phyloP scores from a whole-genome alignment of 2,329 filamentous ascomycete species.

The Pseudogymnoascus sp. region DNA sequence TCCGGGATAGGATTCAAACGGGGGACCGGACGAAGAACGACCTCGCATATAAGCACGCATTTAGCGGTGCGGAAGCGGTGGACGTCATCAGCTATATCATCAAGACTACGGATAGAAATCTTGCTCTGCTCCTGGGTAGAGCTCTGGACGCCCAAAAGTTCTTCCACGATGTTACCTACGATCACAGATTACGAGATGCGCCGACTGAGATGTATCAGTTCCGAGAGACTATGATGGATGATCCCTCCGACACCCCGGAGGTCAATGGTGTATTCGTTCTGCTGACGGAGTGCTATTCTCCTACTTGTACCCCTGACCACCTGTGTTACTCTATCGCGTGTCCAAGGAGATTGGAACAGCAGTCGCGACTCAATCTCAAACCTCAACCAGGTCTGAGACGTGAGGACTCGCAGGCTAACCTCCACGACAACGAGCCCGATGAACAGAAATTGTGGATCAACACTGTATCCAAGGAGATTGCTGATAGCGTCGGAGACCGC shows the following conservation, averaged over 20 bases:
- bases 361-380: slow-evolving; percentile 88
- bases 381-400: slow-evolving; percentile 72
- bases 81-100: slow-evolving; percentile 96
- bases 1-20: slow-evolving; percentile 79
- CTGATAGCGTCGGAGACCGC: slow-evolving; percentile 78
- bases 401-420: slow-evolving; percentile 61
- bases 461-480: slow-evolving; percentile 90
- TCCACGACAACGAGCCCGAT: slow-evolving; percentile 84
- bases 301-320: slow-evolving; percentile 90
- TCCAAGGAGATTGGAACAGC: slow-evolving; percentile 86
- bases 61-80: slow-evolving; percentile 91
- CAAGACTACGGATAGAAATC: slow-evolving; percentile 89
- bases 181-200: slow-evolving; percentile 92
- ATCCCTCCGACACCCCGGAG: slow-evolving; percentile 60
- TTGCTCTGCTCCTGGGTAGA: slow-evolving; percentile 83
- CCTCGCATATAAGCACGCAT: slow-evolving; percentile 92
- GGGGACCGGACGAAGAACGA: slow-evolving; percentile 94
- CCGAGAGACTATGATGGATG: slow-evolving; percentile 83
- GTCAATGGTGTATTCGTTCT: slow-evolving; percentile 97
- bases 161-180: slow-evolving; percentile 98
- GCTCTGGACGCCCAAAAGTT: slow-evolving; percentile 96
- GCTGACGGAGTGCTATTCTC: slow-evolving; percentile 94
- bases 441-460: slow-evolving; percentile 99
- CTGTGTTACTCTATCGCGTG: slow-evolving; percentile 98
- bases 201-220: slow-evolving; percentile 95